Conservation (phyloP, 2,329 filamentous ascomycete species). For the Aspergillus ustus region DNA sequence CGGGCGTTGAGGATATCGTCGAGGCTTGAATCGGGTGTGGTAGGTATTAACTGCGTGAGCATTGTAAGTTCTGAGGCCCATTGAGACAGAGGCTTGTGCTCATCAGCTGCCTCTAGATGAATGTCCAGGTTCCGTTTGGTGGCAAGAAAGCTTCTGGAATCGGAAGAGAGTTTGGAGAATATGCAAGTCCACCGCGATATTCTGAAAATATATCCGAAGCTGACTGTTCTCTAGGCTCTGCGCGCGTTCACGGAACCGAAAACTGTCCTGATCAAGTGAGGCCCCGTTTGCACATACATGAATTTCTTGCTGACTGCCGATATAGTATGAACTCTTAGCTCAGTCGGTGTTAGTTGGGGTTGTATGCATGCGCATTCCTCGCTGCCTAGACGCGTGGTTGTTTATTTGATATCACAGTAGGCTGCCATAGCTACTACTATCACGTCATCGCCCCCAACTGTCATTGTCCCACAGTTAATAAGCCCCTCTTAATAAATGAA, state of each 20-base stretch:
- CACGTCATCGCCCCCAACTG: too few species aligned
- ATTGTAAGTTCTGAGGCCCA: background rate
- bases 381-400: too few species aligned
- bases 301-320: background rate
- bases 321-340: background rate
- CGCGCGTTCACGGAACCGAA: background rate
- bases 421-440: too few species aligned
- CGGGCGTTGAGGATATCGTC: slow-evolving; percentile 58
- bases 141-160: slow-evolving; percentile 7
- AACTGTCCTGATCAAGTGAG: background rate
- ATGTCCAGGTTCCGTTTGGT: background rate
- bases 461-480: too few species aligned
- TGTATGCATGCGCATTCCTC: background rate
- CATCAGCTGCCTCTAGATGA: background rate
- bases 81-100: background rate
- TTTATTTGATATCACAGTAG: too few species aligned
- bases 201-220: background rate
- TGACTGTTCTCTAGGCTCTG: background rate
- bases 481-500: too few species aligned
- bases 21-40: slow-evolving; percentile 15
- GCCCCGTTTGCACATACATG: background rate
- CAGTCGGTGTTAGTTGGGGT: background rate
- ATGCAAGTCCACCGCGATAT: background rate
- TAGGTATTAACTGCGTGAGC: slow-evolving; percentile 15
- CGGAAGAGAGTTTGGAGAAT: slow-evolving; percentile 1